These are phyloP conservation scores for Eremothecium cymbalariae DNA, from an alignment of 1,139 yeast species.

Conservation along the genomic window DNA sequence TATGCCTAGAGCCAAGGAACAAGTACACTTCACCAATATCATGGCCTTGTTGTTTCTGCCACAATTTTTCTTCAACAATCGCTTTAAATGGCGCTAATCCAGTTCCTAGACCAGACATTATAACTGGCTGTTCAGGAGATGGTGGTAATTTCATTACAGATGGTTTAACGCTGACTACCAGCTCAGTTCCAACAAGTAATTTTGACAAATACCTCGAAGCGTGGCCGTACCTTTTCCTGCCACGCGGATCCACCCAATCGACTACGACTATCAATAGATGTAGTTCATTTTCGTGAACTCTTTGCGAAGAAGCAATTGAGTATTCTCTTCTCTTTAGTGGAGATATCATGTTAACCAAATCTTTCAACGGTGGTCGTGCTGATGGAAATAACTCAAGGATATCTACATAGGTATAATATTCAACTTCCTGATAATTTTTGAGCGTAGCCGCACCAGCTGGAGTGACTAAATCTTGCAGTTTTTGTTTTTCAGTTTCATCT, in stretches of 20 bases:
- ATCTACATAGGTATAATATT: slow-evolving; percentile 74
- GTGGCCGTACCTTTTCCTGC: slow-evolving; percentile 86
- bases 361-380: slow-evolving; percentile 71
- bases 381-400: slow-evolving; percentile 71
- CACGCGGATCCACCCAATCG: slow-evolving; percentile 86
- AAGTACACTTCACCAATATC: slow-evolving; percentile 85
- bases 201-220: slow-evolving; percentile 87
- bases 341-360: slow-evolving; percentile 63
- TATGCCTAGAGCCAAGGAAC: slow-evolving; percentile 92
- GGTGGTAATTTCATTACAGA: slow-evolving; percentile 96
- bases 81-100: slow-evolving; percentile 99
- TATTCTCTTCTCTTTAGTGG: slow-evolving; percentile 96
- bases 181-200: slow-evolving; percentile 69
- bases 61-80: slow-evolving; percentile 86
- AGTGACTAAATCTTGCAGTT: slow-evolving; percentile 55
- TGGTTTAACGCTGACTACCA: slow-evolving; percentile 92
- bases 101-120: slow-evolving; percentile 97
- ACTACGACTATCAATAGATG: slow-evolving; percentile 92
- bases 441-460: slow-evolving; percentile 81
- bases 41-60: slow-evolving; percentile 85
- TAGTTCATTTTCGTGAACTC: slow-evolving; percentile 80
- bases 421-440: slow-evolving; percentile 79
- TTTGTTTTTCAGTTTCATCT: slow-evolving; percentile 57
- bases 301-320: slow-evolving; percentile 97
- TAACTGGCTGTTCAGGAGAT: slow-evolving; percentile 76